Evolutionary conservation across 1,284 basidiomycete species (phyloP).

Genomic region (Marasmius oreades): DNA sequence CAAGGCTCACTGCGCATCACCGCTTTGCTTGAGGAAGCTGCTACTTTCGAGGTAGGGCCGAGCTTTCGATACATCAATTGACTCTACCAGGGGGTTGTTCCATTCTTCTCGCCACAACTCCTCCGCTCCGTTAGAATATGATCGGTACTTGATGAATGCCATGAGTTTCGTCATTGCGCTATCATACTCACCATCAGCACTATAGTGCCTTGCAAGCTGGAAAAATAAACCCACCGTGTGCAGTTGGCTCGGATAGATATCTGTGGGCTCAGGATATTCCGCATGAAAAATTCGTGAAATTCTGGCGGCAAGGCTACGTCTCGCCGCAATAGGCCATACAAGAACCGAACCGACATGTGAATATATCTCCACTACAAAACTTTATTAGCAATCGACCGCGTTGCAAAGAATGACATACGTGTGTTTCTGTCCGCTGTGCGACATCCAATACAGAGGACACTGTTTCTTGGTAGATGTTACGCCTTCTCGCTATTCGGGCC

Average conservation of each 20-base stretch:
- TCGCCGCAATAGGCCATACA: constrained; percentile 72
- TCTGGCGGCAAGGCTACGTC: constrained; percentile 67
- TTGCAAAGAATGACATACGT: constrained; percentile 43
- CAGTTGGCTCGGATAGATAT: constrained; percentile 74
- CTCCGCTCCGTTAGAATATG: constrained; percentile 65
- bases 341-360: constrained; percentile 73
- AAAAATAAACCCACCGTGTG: constrained; percentile 50
- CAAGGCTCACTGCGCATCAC: constrained; percentile 25
- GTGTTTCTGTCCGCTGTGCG: constrained; percentile 64
- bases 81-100: constrained; percentile 66
- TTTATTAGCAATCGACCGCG: constrained; percentile 8
- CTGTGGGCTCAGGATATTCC: constrained; percentile 74
- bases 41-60: constrained; percentile 44
- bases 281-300: constrained; percentile 67
- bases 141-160: constrained; percentile 82
- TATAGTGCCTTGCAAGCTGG: constrained; percentile 4
- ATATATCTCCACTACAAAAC: constrained; percentile 82
- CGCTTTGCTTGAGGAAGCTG: constrained; percentile 33
- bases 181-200: constrained; percentile 12
- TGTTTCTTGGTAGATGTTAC: constrained; percentile 43
- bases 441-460: constrained; percentile 67
- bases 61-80: constrained; percentile 50
- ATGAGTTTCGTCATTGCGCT: constrained; percentile 77
- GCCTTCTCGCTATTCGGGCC: constrained; percentile 40
- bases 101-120: constrained; percentile 82